Evolutionary conservation across 768 basidiomycete genomes (phyloP), one percentile per base, ranked within the genome.

Genomic region (Mycena maculata): DNA sequence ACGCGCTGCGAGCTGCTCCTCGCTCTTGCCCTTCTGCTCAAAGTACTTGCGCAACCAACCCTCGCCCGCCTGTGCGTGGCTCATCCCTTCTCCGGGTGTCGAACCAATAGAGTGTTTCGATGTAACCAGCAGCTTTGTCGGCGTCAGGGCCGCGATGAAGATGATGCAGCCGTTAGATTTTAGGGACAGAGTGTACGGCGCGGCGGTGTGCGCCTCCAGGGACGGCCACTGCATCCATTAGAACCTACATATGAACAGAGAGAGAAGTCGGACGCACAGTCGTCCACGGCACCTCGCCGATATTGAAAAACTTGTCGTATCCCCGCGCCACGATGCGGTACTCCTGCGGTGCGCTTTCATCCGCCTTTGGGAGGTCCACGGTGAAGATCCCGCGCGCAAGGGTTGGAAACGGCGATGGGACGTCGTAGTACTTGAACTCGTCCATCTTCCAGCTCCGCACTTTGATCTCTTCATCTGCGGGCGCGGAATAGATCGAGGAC

Each of bases 241-340:
- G 65, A 41, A 67, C 15, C 25, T 39, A 20, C 59, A 38, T 10
- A 39, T n/a, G 10, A 59, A 15, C 27, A 23, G n/a, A 25, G 57
- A 6, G 25, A 41, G 33, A 53, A 42, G 22, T 27, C 11, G 13
- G 42, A 50, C 60, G 72, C 75, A 97, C 97, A 62, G 90, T 89
- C 1, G 92, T 96, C 95, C 96, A 99, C 3, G 92, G 93, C 6
- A 98, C 95, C 77, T 99, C 98, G 4, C 91, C 94, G 31, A 98
- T 94, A 75, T 98, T 98, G 84, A 98, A 99, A 79, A 99, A 99
- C 82, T 99, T 99, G 83, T 99, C 98, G 76, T 99, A 99, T 0
- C 97, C 98, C 49, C 98, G 83, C 0, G 87, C 92, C 1, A 98
- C 89, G 62, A 99, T 96, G 61, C 90, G 81, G 64, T 84, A 75